Evolutionary conservation across 257 asterid species (phyloP).

Genomic region (Capsicum chinense): DNA sequence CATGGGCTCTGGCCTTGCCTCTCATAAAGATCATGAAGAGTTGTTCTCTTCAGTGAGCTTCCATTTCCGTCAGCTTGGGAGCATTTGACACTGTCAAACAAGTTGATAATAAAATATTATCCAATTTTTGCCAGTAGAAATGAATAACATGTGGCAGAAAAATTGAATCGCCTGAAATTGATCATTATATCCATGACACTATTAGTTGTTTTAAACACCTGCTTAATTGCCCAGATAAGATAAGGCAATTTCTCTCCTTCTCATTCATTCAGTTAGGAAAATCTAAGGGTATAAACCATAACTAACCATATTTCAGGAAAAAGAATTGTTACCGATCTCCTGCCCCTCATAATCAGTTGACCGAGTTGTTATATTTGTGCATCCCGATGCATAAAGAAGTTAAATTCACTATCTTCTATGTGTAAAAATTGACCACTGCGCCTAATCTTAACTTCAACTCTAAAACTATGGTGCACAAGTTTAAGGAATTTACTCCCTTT

Average conservation of each 20-base stretch:
- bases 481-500: background rate
- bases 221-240: background rate
- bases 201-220: background rate
- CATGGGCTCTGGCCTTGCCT: conserved; percentile 98
- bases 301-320: background rate
- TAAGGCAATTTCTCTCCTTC: background rate
- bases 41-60: conserved; percentile 67
- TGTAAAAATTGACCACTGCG: background rate
- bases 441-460: background rate
- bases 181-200: background rate
- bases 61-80: conserved; percentile 78
- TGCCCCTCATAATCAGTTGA: background rate
- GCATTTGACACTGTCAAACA: conserved; percentile 69
- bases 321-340: background rate
- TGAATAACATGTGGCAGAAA: background rate
- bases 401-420: background rate
- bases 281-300: background rate
- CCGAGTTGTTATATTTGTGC: background rate
- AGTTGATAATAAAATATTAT: conserved; percentile 1
- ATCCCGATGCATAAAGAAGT: background rate
- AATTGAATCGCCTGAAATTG: background rate
- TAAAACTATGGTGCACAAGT: background rate
- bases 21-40: conserved; percentile 96
- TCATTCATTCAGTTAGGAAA: background rate
- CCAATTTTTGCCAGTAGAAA: background rate